Base-by-base conservation (phyloP, 2,329 filamentous ascomycete genomes). In the Zymoseptoria ardabiliae region DNA sequence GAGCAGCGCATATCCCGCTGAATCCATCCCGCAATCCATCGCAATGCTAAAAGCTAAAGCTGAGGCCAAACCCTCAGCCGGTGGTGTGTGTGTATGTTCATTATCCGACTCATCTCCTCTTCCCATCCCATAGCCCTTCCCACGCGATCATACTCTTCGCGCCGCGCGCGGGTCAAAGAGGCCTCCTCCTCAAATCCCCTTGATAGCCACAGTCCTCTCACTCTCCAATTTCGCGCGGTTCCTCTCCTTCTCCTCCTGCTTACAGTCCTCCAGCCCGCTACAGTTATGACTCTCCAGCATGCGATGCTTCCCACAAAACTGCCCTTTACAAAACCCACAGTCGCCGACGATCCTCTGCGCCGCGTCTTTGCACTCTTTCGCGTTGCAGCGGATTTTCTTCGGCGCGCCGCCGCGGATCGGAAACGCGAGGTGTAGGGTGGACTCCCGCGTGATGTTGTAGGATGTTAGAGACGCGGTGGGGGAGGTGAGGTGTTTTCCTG, bases 291-390 rank as follows among this genome's bases (percentile, higher is more conserved):
- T 90, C 77, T 99, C 94, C 65, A 97, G 78, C 78, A 97, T 83
- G 58, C 94, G 84, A 78, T 99, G 94, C 79, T 91, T 96, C 69
- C 90, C 90, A 78, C 94, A 99, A 81, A 90, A 97, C 74, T 95
- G 90, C 52, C 92, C 91, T 58, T 88, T 82, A 80, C 94, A 99
- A 81, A 97, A 97, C 62, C 86, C 88, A 78, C 94, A 99, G 79
- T 97, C 93, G 57, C 94, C 94, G 61, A 97, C 90, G 71, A 99
- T 97, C 66, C 90, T 88, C 76, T 97, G 92, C 17, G 91, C 92
- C 28, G 84, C 83, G 69, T 91, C 87, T 73, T 86, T 90, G 85
- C 94, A 97, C 68, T 91, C 87, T 77, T 93, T 92, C 79, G 90
- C 91, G 65, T 82, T 88, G 81, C 94, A 97, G 69, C 89, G 87